Conservation (phyloP, 108 stramenopile species). For the Craspedostauros australis region DNA sequence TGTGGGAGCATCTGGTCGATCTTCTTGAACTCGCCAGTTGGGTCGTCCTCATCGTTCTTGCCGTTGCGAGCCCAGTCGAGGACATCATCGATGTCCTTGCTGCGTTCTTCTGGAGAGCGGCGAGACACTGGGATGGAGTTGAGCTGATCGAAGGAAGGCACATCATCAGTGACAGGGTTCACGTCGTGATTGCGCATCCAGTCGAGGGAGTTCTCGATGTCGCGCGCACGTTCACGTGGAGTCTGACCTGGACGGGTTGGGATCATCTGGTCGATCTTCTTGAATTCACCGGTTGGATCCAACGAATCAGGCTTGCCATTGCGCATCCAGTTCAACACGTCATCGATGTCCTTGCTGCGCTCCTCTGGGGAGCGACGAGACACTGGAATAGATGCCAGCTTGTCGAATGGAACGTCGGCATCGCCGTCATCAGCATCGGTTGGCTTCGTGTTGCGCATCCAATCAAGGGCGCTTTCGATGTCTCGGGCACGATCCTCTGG, state of each 20-base stretch:
- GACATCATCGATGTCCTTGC: constrained; percentile 14
- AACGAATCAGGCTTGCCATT: constrained; percentile 1
- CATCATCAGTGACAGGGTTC: constrained; percentile 6
- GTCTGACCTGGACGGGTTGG: constrained; percentile 2
- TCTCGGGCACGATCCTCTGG: constrained; percentile 18
- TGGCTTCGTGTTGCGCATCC: constrained; percentile 22
- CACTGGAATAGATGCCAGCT: constrained; percentile 1
- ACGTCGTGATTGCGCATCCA: constrained; percentile 21
- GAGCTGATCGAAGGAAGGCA: constrained; percentile 7
- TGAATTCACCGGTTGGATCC: constrained; percentile 13
- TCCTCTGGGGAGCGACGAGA: constrained; percentile 10
- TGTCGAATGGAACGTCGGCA: constrained; percentile 1
- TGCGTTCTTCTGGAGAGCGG: constrained; percentile 17
- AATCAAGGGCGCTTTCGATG: constrained; percentile 29
- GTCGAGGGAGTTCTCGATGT: constrained; percentile 28
- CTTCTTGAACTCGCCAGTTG: constrained; percentile 13
- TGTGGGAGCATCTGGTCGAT: constrained; percentile 18
- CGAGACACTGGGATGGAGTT: constrained; percentile 10
- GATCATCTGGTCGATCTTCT: constrained; percentile 15
- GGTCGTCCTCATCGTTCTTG: constrained; percentile 3
- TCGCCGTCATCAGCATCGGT: constrained; percentile 8
- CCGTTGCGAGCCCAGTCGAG: constrained; percentile 19
- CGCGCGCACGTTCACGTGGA: constrained; percentile 10
- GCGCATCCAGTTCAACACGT: constrained; percentile 16
- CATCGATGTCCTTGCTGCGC: constrained; percentile 10